A percentile compares a stretch with the other conserved stretches of the same genome.
phyloP scores from a whole-genome alignment of 1,139 yeast genomes.

The Diutina mesorugosa region DNA sequence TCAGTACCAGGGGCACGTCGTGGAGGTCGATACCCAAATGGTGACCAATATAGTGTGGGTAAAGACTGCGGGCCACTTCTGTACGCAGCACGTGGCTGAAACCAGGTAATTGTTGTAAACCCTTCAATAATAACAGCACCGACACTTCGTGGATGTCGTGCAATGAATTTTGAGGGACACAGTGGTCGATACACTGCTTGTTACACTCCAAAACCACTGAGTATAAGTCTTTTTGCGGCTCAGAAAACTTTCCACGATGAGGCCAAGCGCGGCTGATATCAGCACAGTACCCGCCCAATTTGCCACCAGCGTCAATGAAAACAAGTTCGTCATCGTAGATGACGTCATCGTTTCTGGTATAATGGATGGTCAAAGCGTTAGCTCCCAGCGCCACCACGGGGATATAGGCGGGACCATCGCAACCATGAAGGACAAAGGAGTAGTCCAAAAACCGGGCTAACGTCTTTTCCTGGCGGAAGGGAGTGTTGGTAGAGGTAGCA shows the following conservation, averaged over 20 bases:
- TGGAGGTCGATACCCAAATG: conserved; percentile 90
- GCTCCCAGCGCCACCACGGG: conserved; percentile 95
- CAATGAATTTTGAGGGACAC: conserved; percentile 47
- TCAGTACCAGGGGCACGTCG: conserved; percentile 56
- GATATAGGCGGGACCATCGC: conserved; percentile 79
- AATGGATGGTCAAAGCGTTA: conserved; percentile 80
- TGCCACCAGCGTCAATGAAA: conserved; percentile 91
- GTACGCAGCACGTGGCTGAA: conserved; percentile 35
- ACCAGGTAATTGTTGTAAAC: conserved; percentile 59
- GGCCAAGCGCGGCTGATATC: conserved; percentile 99
- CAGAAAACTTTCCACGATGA: conserved; percentile 51
- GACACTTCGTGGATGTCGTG: conserved; percentile 71
- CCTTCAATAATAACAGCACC: conserved; percentile 43
- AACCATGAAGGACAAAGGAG: conserved; percentile 74
- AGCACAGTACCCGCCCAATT: conserved; percentile 86
- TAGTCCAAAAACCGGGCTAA: conserved; percentile 76
- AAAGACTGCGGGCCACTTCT: conserved; percentile 45
- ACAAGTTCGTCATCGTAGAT: conserved; percentile 70
- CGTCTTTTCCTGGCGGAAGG: conserved; percentile 56
- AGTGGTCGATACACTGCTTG: conserved; percentile 59
- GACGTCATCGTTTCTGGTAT: conserved; percentile 77
- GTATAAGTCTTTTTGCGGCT: conserved; percentile 75
- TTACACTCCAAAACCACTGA: conserved; percentile 80
- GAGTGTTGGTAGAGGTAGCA: conserved; percentile 18
- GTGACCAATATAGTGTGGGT: conserved; percentile 95